Evolutionary conservation across 2,329 filamentous ascomycete genomes (phyloP).

Genomic region (Cladosporium sp.): DNA sequence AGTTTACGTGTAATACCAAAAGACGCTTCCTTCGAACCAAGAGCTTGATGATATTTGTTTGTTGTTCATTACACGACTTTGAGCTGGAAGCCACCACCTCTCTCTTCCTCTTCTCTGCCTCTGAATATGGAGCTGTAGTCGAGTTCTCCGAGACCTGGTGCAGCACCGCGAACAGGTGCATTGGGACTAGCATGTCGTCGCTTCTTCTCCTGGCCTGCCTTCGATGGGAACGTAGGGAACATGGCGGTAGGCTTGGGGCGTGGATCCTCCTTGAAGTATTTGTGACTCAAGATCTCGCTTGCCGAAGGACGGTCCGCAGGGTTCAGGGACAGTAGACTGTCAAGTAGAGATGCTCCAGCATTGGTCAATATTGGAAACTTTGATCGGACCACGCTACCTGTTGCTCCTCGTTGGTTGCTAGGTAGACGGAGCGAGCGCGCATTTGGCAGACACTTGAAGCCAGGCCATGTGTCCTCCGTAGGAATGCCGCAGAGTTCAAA

Average conservation of each 20-base stretch:
- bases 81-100: slow-evolving; percentile 50
- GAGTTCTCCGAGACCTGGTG: slow-evolving; percentile 41
- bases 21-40: not conserved
- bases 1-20: slow-evolving; percentile 13
- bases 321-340: slow-evolving; percentile 71
- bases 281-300: slow-evolving; percentile 71
- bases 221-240: slow-evolving; percentile 96
- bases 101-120: slow-evolving; percentile 50
- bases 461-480: slow-evolving; percentile 79
- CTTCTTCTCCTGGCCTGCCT: slow-evolving; percentile 86
- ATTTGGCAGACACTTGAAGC: slow-evolving; percentile 83
- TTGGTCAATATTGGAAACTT: slow-evolving; percentile 80
- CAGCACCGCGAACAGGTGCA: slow-evolving; percentile 73
- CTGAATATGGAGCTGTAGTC: slow-evolving; percentile 55
- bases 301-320: slow-evolving; percentile 72
- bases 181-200: slow-evolving; percentile 73
- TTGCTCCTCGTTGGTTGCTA: slow-evolving; percentile 48
- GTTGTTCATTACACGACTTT: slow-evolving; percentile 32
- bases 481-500: slow-evolving; percentile 89
- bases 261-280: slow-evolving; percentile 87
- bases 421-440: slow-evolving; percentile 73
- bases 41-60: not conserved
- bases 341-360: slow-evolving; percentile 71
- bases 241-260: slow-evolving; percentile 86
- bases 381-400: slow-evolving; percentile 62